phyloP scores from a whole-genome alignment of 1,284 basidiomycete species.

The Ustilago curta region DNA sequence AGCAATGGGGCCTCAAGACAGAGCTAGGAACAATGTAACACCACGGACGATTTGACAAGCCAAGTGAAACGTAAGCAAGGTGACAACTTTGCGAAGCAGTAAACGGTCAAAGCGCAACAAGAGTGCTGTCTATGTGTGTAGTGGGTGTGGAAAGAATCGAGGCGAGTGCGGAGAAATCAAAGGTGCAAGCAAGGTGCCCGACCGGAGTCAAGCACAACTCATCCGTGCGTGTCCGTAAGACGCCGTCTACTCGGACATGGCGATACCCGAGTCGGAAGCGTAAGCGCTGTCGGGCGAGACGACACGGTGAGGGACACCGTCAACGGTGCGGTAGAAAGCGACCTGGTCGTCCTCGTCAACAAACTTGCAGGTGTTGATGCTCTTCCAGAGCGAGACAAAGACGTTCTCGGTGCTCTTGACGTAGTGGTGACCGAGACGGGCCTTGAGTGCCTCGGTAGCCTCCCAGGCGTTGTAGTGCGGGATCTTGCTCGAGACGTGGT shows the following conservation, averaged over 20 bases:
- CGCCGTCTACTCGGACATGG: slow-evolving; percentile 55
- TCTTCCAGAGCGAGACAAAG: slow-evolving; percentile 72
- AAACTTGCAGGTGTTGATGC: slow-evolving; percentile 71
- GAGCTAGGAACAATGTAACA: background rate
- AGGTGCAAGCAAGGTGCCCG: background rate
- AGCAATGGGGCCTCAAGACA: no score
- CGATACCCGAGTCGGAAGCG: slow-evolving; percentile 65
- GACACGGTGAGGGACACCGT: slow-evolving; percentile 62
- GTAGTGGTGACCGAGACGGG: slow-evolving; percentile 77
- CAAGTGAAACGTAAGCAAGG: background rate
- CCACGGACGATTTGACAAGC: background rate
- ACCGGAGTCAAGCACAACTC: no score
- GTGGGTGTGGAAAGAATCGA: background rate
- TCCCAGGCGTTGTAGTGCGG: slow-evolving; percentile 79
- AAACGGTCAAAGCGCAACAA: background rate
- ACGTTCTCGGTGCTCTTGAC: slow-evolving; percentile 73
- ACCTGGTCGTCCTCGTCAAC: slow-evolving; percentile 66
- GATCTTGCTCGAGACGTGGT: slow-evolving; percentile 69
- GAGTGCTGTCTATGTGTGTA: background rate
- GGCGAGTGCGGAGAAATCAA: background rate
- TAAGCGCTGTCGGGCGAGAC: slow-evolving; percentile 52
- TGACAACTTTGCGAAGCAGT: slow-evolving; percentile 2
- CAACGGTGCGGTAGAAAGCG: slow-evolving; percentile 65
- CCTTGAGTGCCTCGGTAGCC: slow-evolving; percentile 87
- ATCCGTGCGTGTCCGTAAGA: no score